Evolutionary conservation across 352 stramenopile species (phyloP).

Genomic region (Peronosclerospora sorghi): DNA sequence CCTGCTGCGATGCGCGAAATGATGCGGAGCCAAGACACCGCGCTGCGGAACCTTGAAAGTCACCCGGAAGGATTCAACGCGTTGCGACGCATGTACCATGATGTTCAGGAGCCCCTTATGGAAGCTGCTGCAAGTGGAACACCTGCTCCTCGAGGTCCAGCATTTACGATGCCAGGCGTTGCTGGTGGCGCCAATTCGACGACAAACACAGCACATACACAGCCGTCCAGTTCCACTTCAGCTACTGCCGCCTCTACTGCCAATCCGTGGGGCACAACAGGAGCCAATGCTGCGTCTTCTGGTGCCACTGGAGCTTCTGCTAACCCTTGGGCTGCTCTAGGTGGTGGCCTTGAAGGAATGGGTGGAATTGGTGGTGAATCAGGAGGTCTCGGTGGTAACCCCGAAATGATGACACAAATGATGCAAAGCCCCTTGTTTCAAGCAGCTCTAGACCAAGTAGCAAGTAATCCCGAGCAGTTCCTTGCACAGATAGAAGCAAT

Average conservation of each 20-base stretch:
- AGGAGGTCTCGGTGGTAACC: slow-evolving; percentile 27
- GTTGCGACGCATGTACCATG: slow-evolving; percentile 89
- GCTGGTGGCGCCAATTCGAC: slow-evolving; percentile 29
- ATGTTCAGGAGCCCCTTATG: slow-evolving; percentile 94
- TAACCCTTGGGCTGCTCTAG: slow-evolving; percentile 56
- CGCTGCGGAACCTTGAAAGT: slow-evolving; percentile 95
- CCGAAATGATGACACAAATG: slow-evolving; percentile 73
- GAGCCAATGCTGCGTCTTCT: slow-evolving; percentile 12
- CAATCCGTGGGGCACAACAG: slow-evolving; percentile 53
- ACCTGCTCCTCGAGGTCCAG: slow-evolving; percentile 30
- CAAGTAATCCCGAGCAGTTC: slow-evolving; percentile 71
- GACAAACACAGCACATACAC: slow-evolving; percentile 12
- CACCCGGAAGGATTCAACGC: slow-evolving; percentile 96
- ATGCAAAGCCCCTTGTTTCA: slow-evolving; percentile 85
- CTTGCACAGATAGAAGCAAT: slow-evolving; percentile 78
- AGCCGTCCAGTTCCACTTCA: slow-evolving; percentile 8
- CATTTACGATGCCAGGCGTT: slow-evolving; percentile 82
- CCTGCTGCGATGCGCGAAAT: slow-evolving; percentile 92
- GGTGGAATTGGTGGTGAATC: slow-evolving; percentile 19
- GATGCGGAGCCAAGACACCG: slow-evolving; percentile 96
- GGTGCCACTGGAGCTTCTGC: slow-evolving; percentile 14
- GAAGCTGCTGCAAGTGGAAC: slow-evolving; percentile 70
- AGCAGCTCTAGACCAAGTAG: slow-evolving; percentile 68
- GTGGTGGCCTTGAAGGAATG: slow-evolving; percentile 17
- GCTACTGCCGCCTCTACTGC: slow-evolving; percentile 16